Conservation (phyloP, 2,329 filamentous ascomycete genomes). For the Talaromyces atroroseus region DNA sequence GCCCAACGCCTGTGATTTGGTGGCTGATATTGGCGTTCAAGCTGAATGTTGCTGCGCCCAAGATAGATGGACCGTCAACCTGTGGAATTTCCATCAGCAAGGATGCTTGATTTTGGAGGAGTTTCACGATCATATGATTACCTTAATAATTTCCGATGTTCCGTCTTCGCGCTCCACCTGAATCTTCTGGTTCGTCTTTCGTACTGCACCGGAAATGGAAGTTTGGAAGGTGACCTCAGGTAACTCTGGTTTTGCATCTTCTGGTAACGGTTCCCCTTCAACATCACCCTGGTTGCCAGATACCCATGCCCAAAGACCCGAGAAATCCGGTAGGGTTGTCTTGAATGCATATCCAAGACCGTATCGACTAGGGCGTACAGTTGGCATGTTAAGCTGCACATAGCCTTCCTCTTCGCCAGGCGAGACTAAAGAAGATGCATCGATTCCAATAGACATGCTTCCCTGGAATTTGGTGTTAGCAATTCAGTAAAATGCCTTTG, state of each 20-base stretch:
- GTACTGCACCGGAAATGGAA: constrained; percentile 27
- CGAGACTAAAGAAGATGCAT: constrained; percentile 31
- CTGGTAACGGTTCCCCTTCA: constrained; percentile 15
- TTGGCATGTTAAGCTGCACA: constrained; percentile 26
- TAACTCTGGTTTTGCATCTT: constrained; percentile 11
- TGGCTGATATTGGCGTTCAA: constrained; percentile 30
- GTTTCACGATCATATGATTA: constrained; percentile 14
- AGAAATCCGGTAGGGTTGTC: constrained; percentile 27
- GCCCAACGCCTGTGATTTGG: constrained; percentile 23
- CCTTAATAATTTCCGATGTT: constrained; percentile 21
- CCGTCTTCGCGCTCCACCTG: constrained; percentile 24
- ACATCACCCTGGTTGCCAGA: neutral
- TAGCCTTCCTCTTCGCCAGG: constrained; percentile 25
- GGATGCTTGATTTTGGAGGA: neutral
- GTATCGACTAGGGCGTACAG: constrained; percentile 21
- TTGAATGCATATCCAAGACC: constrained; percentile 32
- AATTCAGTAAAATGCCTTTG: neutral
- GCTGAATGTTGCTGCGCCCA: constrained; percentile 25
- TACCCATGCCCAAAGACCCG: constrained; percentile 16
- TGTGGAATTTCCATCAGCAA: constrained; percentile 13
- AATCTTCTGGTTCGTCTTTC: constrained; percentile 19
- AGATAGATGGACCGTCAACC: constrained; percentile 25
- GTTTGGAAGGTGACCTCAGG: constrained; percentile 29
- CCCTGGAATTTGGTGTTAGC: constrained; percentile 19
- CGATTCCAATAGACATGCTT: constrained; percentile 28